Percentiles rank a stretch among this genome's conserved stretches.
These are phyloP conservation scores for Penicillium paneum DNA, from an alignment of 2,329 filamentous ascomycete species.

Conservation along the genomic window DNA sequence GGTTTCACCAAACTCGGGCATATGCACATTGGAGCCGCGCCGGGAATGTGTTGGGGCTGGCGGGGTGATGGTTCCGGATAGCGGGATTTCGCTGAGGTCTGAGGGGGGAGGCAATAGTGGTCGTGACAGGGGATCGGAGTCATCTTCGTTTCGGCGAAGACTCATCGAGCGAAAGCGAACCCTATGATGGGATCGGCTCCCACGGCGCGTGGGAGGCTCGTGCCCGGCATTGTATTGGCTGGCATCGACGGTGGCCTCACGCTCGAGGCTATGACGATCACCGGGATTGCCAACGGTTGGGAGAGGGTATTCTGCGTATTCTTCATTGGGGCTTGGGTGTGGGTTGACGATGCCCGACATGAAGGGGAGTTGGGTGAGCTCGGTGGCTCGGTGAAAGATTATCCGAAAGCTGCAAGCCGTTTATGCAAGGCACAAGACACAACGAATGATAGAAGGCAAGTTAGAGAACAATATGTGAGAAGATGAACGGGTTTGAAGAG, in stretches of 20 bases:
- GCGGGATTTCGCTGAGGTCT: constrained; percentile 12
- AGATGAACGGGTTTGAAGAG: neutral
- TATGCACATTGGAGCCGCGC: constrained; percentile 9
- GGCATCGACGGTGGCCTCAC: constrained; percentile 17
- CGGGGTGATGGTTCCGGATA: constrained; percentile 24
- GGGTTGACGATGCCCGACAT: constrained; percentile 21
- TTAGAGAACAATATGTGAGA: neutral
- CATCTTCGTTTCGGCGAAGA: constrained; percentile 1
- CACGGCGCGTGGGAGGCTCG: neutral
- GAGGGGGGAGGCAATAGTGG: constrained; percentile 16
- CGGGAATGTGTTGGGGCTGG: constrained; percentile 22
- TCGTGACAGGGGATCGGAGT: constrained; percentile 5
- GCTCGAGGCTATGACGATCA: constrained; percentile 17
- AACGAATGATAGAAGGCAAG: neutral
- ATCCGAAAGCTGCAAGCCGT: constrained; percentile 3
- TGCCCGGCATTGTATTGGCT: constrained; percentile 14
- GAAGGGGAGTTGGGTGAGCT: constrained; percentile 2
- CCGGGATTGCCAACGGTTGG: constrained; percentile 1
- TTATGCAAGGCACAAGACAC: constrained; percentile 5
- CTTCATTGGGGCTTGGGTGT: constrained; percentile 24
- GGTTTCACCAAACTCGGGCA: constrained; percentile 3
- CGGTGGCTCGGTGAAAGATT: neutral
- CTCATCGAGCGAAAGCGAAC: constrained; percentile 25
- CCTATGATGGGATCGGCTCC: constrained; percentile 16
- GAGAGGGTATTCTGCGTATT: constrained; percentile 22